These are phyloP conservation scores for Canavalia ensiformis DNA, from an alignment of 306 rosid species.

Conservation along the genomic window DNA sequence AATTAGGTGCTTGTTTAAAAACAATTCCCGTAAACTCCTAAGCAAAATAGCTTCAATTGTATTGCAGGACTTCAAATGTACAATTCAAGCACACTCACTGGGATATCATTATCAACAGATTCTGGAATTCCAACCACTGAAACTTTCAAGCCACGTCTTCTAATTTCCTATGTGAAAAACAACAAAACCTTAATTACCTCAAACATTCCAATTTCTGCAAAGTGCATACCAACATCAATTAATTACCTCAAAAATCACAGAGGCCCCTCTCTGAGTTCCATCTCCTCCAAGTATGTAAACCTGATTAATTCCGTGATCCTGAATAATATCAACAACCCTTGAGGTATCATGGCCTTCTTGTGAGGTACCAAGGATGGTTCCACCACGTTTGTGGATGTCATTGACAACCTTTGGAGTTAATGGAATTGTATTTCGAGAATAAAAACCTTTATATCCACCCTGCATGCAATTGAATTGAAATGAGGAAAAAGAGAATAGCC, in stretches of 20 bases:
- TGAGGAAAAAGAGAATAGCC: neutral
- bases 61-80: neutral
- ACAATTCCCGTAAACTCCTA: neutral
- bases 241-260: slow-evolving; percentile 81
- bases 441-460: slow-evolving; percentile 96
- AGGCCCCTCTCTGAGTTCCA: slow-evolving; percentile 92
- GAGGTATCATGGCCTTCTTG: slow-evolving; percentile 86
- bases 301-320: slow-evolving; percentile 89
- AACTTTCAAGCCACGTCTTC: slow-evolving; percentile 86
- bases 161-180: slow-evolving; percentile 67
- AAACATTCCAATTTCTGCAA: neutral
- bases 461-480: slow-evolving; percentile 43
- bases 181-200: slow-evolving; percentile 9
- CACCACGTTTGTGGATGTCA: slow-evolving; percentile 95
- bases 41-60: slow-evolving; percentile 5
- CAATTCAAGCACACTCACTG: slow-evolving; percentile 58
- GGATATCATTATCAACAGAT: slow-evolving; percentile 94
- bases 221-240: slow-evolving; percentile 3
- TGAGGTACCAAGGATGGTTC: slow-evolving; percentile 89
- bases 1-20: neutral
- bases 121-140: slow-evolving; percentile 87
- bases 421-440: slow-evolving; percentile 69
- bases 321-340: slow-evolving; percentile 91
- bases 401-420: slow-evolving; percentile 83
- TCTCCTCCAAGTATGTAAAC: slow-evolving; percentile 95